Evolutionary conservation across 768 basidiomycete genomes (phyloP).

Genomic region (Phanerochaete sordida): DNA sequence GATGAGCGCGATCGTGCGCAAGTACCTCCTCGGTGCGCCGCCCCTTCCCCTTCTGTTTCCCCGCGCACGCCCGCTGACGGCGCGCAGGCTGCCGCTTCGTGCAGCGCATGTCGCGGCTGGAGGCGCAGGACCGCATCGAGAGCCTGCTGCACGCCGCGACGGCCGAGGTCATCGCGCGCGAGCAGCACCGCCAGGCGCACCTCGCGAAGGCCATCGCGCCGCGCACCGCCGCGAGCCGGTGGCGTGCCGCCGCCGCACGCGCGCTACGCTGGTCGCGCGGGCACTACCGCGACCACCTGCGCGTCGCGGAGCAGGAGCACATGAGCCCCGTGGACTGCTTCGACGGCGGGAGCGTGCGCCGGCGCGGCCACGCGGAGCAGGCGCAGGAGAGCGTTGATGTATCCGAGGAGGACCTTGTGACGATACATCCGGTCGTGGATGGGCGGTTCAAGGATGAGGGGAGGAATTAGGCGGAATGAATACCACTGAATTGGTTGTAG

Average conservation of each 20-base stretch:
- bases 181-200: constrained; percentile 37
- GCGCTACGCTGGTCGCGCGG: constrained; percentile 43
- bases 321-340: constrained; percentile 77
- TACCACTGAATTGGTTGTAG: background rate
- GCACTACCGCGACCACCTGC: constrained; percentile 59
- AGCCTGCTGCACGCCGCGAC: constrained; percentile 42
- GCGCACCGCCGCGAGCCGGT: constrained; percentile 33
- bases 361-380: constrained; percentile 10
- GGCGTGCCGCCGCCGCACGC: constrained; percentile 43
- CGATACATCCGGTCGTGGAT: constrained; percentile 31
- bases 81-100: constrained; percentile 68
- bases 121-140: constrained; percentile 25
- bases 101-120: constrained; percentile 51
- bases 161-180: constrained; percentile 40
- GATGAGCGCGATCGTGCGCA: constrained; percentile 76
- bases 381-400: constrained; percentile 9
- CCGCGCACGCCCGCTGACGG: background rate
- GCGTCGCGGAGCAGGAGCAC: constrained; percentile 62
- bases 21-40: constrained; percentile 72
- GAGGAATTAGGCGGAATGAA: constrained; percentile 2
- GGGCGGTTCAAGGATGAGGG: constrained; percentile 33
- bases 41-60: background rate
- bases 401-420: constrained; percentile 24
- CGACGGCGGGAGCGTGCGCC: constrained; percentile 43
- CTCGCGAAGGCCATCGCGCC: constrained; percentile 21